Percentiles rank a stretch among this genome's conserved stretches.
phyloP scores from a whole-genome alignment of 2,329 filamentous ascomycete species.

The Nakataea oryzae region DNA sequence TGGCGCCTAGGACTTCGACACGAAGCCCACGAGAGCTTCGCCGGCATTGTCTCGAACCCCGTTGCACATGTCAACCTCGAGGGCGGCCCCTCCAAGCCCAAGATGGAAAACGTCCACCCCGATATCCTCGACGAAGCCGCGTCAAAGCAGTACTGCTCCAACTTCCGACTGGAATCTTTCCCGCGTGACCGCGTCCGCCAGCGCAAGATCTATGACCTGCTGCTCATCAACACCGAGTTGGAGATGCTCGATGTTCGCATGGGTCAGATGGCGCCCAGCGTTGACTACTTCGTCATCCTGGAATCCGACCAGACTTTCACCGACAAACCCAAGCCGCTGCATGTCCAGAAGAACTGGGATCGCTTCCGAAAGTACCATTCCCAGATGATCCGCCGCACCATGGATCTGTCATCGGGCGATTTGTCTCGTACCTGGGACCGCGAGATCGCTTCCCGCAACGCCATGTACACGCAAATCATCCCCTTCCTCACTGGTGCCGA shows the following conservation, averaged over 20 bases:
- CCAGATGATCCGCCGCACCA: constrained; percentile 27
- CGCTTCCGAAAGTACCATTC: constrained; percentile 22
- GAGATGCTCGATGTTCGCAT: constrained; percentile 10
- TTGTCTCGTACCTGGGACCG: constrained; percentile 20
- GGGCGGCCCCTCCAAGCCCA: background rate
- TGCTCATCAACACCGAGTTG: constrained; percentile 10
- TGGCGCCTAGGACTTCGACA: constrained; percentile 1
- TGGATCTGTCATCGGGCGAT: constrained; percentile 18
- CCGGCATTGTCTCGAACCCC: background rate
- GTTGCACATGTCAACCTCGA: too few relatives aligned
- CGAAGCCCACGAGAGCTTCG: background rate
- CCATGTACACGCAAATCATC: constrained; percentile 24
- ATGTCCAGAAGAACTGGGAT: constrained; percentile 22
- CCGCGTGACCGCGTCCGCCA: constrained; percentile 34
- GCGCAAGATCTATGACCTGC: constrained; percentile 11
- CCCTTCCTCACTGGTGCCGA: constrained; percentile 21
- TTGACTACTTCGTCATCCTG: constrained; percentile 33
- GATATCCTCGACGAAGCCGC: constrained; percentile 4
- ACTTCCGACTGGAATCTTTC: constrained; percentile 37
- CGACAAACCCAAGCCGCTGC: constrained; percentile 22
- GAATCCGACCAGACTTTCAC: constrained; percentile 27
- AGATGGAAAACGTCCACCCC: background rate
- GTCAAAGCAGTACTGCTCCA: constrained; percentile 7
- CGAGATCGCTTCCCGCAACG: constrained; percentile 26
- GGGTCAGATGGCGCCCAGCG: constrained; percentile 18